Evolutionary conservation across 1,284 basidiomycete genomes (phyloP), one percentile per base, ranked within the genome.

Genomic region (Irpex rosettiformis): DNA sequence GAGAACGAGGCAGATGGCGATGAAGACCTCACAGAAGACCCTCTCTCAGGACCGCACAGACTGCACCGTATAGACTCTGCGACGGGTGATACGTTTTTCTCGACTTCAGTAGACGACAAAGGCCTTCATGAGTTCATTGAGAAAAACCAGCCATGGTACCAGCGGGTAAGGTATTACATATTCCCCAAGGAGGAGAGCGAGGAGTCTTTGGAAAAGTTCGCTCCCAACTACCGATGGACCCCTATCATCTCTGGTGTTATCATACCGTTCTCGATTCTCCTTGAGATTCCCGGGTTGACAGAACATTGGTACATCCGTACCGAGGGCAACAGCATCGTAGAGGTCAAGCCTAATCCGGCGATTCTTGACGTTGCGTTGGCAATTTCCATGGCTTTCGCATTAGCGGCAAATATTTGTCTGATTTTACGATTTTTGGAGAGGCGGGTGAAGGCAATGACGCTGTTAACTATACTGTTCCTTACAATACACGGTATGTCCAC

Each of bases 231-330:
- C 64, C 83, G 86, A 13, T 72, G 71, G 59, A 74, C 83, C 3
- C 90, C 89, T 0, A 86, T 92, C 56, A 61, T 91, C 21, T 83
- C 85, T 7, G 91, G 90, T 6, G 74, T 90, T 16, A 66, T 87
- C 30, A 84, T 91, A 18, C 91, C 91, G 0, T 91, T 93, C 66
- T 81, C 84, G 13, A 91, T 94, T 59, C 77, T 94, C 18, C 78
- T 94, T 27, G 90, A 91, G 66, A 89, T 93, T 48, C 91, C 90
- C 0, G 88, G 88, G 13, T 70, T 92, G 22, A 92, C 89, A 0
- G 84, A 77, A 58, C 72, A 72, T 42, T 90, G 89, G 89, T 89
- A 89, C 65, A 79, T 87, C 56, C 77, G 76, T 28, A 88, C 81
- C 0, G 71, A 77, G n/a, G 72, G 73, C 22, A 72, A 78, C 60